phyloP scores from a whole-genome alignment of 371 early-diverging fungal genomes.

The Mortierella sp. region DNA sequence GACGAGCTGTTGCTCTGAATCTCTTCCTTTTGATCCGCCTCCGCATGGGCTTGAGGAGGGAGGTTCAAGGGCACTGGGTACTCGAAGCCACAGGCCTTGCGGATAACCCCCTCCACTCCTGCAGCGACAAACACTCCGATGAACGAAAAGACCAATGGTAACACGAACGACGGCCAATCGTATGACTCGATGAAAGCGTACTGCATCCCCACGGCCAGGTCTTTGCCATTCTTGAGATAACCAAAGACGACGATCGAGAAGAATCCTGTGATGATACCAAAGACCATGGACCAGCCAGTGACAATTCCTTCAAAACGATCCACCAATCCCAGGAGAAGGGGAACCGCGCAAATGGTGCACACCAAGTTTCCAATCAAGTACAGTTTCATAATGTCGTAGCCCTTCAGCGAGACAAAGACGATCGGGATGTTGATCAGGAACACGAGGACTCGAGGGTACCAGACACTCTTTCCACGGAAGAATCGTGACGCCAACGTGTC shows the following conservation, averaged over 20 bases:
- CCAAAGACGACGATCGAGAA: slow-evolving; percentile 59
- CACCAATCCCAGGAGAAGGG: slow-evolving; percentile 63
- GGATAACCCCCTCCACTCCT: slow-evolving; percentile 46
- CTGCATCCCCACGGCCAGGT: slow-evolving; percentile 51
- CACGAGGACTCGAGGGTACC: slow-evolving; percentile 58
- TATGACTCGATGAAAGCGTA: slow-evolving; percentile 56
- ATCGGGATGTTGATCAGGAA: slow-evolving; percentile 66
- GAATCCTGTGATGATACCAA: slow-evolving; percentile 59
- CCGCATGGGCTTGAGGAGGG: slow-evolving; percentile 19
- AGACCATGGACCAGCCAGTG: slow-evolving; percentile 54
- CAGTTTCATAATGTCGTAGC: slow-evolving; percentile 57
- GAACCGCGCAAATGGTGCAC: slow-evolving; percentile 59
- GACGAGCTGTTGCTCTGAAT: slow-evolving; percentile 12
- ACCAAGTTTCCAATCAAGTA: slow-evolving; percentile 67
- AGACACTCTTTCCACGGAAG: slow-evolving; percentile 56
- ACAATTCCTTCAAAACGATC: slow-evolving; percentile 49
- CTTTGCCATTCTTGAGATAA: slow-evolving; percentile 42
- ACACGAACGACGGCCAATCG: slow-evolving; percentile 58
- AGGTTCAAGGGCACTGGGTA: slow-evolving; percentile 44
- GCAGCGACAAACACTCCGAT: slow-evolving; percentile 55
- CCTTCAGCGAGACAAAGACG: slow-evolving; percentile 56
- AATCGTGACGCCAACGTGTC: slow-evolving; percentile 61
- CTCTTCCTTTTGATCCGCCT: background rate
- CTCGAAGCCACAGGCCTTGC: slow-evolving; percentile 43
- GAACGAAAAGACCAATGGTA: slow-evolving; percentile 55